phyloP scores from a whole-genome alignment of 176 grass and related monocot genomes.

The Thinopyrum elongatum region DNA sequence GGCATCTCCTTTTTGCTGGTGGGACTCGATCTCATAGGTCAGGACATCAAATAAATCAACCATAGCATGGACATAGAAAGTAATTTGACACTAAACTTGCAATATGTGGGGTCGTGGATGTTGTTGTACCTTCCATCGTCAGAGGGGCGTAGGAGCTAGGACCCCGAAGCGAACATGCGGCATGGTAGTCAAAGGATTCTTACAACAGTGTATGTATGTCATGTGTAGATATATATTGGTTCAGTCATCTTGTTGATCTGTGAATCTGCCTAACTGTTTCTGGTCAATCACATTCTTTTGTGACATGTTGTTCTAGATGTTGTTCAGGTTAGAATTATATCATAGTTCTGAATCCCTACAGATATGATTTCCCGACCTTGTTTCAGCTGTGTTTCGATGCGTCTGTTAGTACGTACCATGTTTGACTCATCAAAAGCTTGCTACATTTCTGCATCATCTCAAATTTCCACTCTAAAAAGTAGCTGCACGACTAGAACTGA shows the following conservation, averaged over 20 bases:
- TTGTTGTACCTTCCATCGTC: background rate
- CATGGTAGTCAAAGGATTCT: background rate
- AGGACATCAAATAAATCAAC: constrained; percentile 65
- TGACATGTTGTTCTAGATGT: constrained; percentile 35
- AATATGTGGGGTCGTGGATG: background rate
- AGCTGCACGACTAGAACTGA: too few species aligned
- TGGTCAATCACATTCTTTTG: constrained; percentile 11
- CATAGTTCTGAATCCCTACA: background rate
- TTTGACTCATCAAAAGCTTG: background rate
- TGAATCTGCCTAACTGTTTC: background rate
- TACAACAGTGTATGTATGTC: background rate
- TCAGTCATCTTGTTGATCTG: background rate
- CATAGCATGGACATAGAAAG: background rate
- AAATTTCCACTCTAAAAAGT: background rate
- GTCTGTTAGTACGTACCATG: background rate
- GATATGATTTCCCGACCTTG: background rate
- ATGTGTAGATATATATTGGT: constrained; percentile 40
- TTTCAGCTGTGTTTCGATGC: background rate
- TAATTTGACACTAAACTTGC: background rate
- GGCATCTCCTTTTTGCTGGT: constrained; percentile 83
- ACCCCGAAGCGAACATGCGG: background rate
- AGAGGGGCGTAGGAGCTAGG: background rate
- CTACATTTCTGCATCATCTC: background rate
- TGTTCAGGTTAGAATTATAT: constrained; percentile 12
- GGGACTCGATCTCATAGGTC: constrained; percentile 83